A percentile compares a stretch with the other conserved stretches of the same genome.
Conservation (phyloP, 2,329 filamentous ascomycete species). For the Aspergillus persii region DNA sequence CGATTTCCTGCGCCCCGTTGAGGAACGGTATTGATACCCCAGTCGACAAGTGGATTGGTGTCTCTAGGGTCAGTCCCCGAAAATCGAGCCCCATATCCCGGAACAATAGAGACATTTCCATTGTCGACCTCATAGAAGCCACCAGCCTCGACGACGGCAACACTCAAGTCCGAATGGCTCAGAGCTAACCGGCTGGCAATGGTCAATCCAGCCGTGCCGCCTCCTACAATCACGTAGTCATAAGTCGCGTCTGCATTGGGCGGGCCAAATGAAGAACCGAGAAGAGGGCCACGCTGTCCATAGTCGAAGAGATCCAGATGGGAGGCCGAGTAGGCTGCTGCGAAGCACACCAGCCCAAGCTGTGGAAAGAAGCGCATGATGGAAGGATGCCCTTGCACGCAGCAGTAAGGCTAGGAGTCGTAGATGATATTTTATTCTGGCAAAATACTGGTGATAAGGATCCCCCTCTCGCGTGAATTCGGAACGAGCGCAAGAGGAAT, state of each 20-base stretch:
- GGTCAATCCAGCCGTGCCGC: constrained; percentile 27
- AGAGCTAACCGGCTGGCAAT: constrained; percentile 24
- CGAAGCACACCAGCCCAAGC: neutral
- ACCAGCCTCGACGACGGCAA: constrained; percentile 34
- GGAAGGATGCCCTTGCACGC: neutral
- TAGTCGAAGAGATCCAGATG: constrained; percentile 20
- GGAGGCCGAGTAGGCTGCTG: constrained; percentile 2
- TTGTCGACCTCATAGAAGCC: constrained; percentile 36
- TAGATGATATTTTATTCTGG: neutral
- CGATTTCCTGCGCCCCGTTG: constrained; percentile 15
- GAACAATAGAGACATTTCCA: constrained; percentile 28
- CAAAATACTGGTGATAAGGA: neutral
- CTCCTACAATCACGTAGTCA: constrained; percentile 26
- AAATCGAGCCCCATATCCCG: constrained; percentile 20
- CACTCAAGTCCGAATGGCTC: constrained; percentile 15
- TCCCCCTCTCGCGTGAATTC: neutral
- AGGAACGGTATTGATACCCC: constrained; percentile 24
- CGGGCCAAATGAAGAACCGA: constrained; percentile 19
- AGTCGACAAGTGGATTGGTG: constrained; percentile 25
- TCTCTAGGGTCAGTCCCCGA: constrained; percentile 23
- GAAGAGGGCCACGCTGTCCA: constrained; percentile 13
- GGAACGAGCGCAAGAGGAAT: neutral
- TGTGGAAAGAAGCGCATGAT: constrained; percentile 2
- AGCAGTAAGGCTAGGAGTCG: neutral
- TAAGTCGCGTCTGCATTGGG: constrained; percentile 18